Evolutionary conservation across 257 asterid species (phyloP).

Genomic region (Solanum acaule): DNA sequence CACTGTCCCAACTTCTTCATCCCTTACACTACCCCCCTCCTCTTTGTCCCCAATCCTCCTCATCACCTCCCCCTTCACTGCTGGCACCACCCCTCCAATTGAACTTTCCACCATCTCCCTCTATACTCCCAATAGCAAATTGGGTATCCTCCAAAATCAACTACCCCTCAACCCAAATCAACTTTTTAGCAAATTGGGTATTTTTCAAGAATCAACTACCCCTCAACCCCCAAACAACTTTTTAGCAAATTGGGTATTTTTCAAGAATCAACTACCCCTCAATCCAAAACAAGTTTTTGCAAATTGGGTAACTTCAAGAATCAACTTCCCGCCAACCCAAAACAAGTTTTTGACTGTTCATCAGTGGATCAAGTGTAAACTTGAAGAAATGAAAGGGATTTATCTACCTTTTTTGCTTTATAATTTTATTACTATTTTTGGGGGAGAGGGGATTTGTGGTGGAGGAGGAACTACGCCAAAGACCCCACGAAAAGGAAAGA

Average conservation of each 20-base stretch:
- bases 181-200: not conserved
- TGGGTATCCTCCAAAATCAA: not conserved
- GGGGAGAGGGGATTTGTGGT: not conserved
- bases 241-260: not conserved
- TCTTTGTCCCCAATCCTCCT: not conserved
- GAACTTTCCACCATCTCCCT: slow-evolving; percentile 34
- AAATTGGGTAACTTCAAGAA: not conserved
- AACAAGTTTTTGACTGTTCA: not conserved
- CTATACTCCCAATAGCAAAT: not conserved
- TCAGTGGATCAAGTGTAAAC: not conserved
- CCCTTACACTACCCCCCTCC: slow-evolving; percentile 12
- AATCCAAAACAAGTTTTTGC: not conserved
- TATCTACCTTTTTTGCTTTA: not conserved
- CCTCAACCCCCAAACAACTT: not conserved
- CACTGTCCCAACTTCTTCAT: not conserved
- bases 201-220: not conserved
- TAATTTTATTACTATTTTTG: not conserved
- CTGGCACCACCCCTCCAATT: slow-evolving; percentile 28
- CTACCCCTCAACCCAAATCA: not conserved
- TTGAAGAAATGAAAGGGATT: not conserved
- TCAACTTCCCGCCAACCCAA: not conserved
- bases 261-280: not conserved
- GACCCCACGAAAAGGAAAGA: not conserved
- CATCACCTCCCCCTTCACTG: slow-evolving; percentile 7
- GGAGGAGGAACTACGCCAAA: not conserved